A percentile compares a stretch with the other conserved stretches of the same genome.
Conservation (phyloP, 164 flowering plant species). For the Saururus chinensis region DNA sequence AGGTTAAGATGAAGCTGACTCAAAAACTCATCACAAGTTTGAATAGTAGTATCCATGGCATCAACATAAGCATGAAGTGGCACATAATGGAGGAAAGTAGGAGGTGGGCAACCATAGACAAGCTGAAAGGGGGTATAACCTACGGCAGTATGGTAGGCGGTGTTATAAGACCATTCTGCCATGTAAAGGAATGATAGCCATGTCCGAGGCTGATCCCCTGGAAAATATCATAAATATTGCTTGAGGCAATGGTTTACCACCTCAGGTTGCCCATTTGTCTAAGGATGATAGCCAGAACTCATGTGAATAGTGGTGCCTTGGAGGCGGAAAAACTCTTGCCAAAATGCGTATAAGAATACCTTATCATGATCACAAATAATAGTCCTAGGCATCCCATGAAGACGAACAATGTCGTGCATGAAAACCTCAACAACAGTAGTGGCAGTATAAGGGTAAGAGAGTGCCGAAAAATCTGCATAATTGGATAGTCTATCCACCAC, state of each 20-base stretch:
- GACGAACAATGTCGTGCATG: neutral
- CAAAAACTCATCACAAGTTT: neutral
- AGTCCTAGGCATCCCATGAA: constrained; percentile 4
- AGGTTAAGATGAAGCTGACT: too few species aligned
- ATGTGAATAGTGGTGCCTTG: neutral
- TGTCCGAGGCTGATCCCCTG: neutral
- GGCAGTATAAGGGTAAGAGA: constrained; percentile 2
- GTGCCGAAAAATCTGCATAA: constrained; percentile 1
- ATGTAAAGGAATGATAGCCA: neutral
- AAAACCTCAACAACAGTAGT: neutral
- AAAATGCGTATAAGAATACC: constrained; percentile 3
- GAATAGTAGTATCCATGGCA: neutral
- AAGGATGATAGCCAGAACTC: constrained; percentile 10
- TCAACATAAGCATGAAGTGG: neutral
- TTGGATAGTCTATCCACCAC: constrained; percentile 1
- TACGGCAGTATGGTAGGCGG: neutral
- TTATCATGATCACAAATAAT: constrained; percentile 5
- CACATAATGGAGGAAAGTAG: neutral
- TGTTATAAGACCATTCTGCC: neutral
- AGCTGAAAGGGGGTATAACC: neutral
- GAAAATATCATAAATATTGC: neutral
- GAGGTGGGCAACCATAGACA: neutral
- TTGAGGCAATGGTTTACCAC: neutral
- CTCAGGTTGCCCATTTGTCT: constrained; percentile 8
- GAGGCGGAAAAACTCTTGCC: neutral